Evolutionary conservation across 257 asterid genomes (phyloP).

Genomic region (Ajuga chamaepitys): DNA sequence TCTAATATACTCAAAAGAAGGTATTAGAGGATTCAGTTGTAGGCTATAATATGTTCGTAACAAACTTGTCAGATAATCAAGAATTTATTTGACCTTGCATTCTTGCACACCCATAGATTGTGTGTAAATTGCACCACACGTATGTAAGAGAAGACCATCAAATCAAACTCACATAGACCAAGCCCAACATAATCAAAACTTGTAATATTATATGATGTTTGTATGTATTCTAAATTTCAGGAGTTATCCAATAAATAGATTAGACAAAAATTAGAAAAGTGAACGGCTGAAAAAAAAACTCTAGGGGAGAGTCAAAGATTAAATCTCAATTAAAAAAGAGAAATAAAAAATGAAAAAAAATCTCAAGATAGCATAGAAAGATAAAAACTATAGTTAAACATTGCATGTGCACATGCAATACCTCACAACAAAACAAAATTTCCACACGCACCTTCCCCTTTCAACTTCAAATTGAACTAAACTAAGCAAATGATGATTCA

Average conservation of each 20-base stretch:
- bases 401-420: neutral
- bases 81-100: too few relatives aligned
- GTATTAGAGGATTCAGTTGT: too few relatives aligned
- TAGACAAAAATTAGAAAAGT: neutral
- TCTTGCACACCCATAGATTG: too few relatives aligned
- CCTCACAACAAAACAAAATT: conserved; percentile 2
- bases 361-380: neutral
- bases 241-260: too few relatives aligned
- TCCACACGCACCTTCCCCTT: neutral
- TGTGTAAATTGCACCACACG: too few relatives aligned
- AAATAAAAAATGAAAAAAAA: too few relatives aligned
- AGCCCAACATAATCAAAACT: neutral
- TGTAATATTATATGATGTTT: neutral
- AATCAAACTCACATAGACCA: too few relatives aligned
- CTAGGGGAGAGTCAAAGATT: neutral
- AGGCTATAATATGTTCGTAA: too few relatives aligned
- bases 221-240: neutral
- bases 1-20: too few relatives aligned
- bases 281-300: neutral
- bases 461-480: neutral
- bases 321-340: neutral
- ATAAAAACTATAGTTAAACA: neutral
- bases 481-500: conserved; percentile 2
- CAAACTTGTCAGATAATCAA: too few relatives aligned
- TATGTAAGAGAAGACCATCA: too few relatives aligned